Evolutionary conservation across 2,329 filamentous ascomycete genomes (phyloP).

Genomic region (Cladosporium sp.): DNA sequence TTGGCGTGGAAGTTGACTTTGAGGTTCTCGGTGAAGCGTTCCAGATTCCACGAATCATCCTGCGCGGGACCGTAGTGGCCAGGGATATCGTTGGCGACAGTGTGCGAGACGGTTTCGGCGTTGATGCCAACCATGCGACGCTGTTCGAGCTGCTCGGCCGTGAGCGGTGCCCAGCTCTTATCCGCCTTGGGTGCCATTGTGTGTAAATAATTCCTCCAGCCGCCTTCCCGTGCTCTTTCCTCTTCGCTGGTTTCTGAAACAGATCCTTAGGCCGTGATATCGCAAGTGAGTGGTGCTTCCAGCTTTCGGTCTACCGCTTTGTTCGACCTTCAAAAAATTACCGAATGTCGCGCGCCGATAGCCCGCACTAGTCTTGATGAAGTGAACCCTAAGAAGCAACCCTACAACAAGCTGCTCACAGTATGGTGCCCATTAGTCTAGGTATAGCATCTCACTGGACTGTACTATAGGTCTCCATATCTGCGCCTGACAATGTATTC

Average conservation of each 20-base stretch:
- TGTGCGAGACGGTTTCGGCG: conserved; percentile 85
- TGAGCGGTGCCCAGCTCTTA: conserved; percentile 37
- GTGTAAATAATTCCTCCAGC: conserved; percentile 8
- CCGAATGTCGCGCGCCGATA: background rate
- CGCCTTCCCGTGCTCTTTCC: conserved; percentile 10
- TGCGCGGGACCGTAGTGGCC: conserved; percentile 81
- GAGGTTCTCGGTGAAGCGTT: conserved; percentile 71
- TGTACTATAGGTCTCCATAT: background rate
- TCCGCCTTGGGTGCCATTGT: conserved; percentile 17
- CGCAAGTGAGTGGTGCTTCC: conserved; percentile 1
- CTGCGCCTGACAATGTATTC: background rate
- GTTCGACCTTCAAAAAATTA: conserved; percentile 7
- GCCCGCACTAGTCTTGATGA: background rate
- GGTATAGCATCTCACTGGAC: background rate
- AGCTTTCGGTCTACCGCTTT: background rate
- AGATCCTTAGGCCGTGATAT: background rate
- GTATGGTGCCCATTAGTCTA: background rate
- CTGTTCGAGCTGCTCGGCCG: conserved; percentile 58
- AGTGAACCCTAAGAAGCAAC: background rate
- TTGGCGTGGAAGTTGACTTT: conserved; percentile 82
- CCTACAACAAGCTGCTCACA: background rate
- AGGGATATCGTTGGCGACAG: conserved; percentile 87
- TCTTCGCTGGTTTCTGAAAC: background rate
- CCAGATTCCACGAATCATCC: conserved; percentile 75
- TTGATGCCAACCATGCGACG: conserved; percentile 86